Percentiles rank a stretch among this genome's conserved stretches.
Conservation (phyloP, 441 rosid species). For the Croton laevigatus region DNA sequence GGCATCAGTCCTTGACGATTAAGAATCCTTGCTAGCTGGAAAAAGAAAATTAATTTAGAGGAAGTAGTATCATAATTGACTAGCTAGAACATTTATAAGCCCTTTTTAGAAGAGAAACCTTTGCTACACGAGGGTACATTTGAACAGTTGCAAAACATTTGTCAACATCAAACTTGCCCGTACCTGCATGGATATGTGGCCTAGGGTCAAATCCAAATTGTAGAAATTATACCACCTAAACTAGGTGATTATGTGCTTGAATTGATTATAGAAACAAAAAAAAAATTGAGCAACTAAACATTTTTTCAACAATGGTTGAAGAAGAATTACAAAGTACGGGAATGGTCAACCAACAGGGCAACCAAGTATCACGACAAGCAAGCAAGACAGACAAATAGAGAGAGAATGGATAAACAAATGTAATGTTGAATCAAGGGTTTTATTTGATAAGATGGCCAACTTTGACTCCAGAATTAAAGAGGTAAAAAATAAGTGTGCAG, state of each 20-base stretch:
- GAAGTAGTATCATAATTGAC: constrained; percentile 8
- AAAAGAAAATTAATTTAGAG: neutral
- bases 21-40: constrained; percentile 83
- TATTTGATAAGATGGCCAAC: neutral
- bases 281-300: neutral
- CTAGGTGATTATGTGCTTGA: neutral
- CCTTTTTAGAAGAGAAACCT: constrained; percentile 46
- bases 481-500: constrained; percentile 9
- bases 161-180: constrained; percentile 77
- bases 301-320: neutral
- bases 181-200: constrained; percentile 39
- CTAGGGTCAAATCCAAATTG: constrained; percentile 10
- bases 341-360: neutral
- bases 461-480: neutral
- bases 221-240: neutral
- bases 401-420: neutral
- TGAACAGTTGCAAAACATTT: constrained; percentile 78
- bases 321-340: neutral
- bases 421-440: neutral
- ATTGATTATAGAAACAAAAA: neutral
- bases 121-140: constrained; percentile 69
- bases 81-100: constrained; percentile 7
- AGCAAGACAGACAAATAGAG: neutral
- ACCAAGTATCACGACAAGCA: neutral
- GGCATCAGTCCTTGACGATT: constrained; percentile 91